Evolutionary conservation across 495 filamentous ascomycete species (phyloP), one percentile per base, ranked within the genome.

Genomic region (Penicillium silybi): DNA sequence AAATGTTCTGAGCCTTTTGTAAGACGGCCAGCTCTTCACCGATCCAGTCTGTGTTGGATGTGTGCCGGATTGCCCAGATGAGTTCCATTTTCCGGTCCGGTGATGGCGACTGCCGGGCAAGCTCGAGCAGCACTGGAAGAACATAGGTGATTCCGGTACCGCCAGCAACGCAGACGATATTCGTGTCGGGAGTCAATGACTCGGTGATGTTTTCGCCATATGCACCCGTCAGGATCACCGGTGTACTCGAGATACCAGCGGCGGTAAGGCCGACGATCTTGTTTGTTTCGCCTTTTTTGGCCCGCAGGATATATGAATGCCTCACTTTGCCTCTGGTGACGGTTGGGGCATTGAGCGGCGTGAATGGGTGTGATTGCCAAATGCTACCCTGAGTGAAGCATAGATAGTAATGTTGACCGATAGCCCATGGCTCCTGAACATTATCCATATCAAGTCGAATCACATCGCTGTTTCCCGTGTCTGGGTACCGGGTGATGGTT

Each of bases 321-420:
- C 63, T 58, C 20, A 62, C 59, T 20, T 26, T 79, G 70, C 15
- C 57, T 39, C 59, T 52, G 32, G 29, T 40, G 1, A 55, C 16
- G 2, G 59, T 61, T 0, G 83, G 84, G 1, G 78, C 54, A 27
- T 70, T 79, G 22, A 76, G 64, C 0, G 83, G 79, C 0, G 85
- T 88, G 57, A 87, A 85, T 0, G 85, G 85, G 57, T 88, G 85
- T 0, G 79, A 78, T 66, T 88, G 82, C 79, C 83, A 86, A 47
- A 86, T 67, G 46, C 74, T 83, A 2, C 78, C 64, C 19, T 76
- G 71, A 0, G 80, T 66, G 50, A 88, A 87, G 56, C 74, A 79
- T 23, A 87, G 65, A 52, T 80, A 86, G 62, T 82, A 88, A 52
- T 87, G 85, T 61, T 88, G 79, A 8, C 84, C 84, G 20, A 83